Evolutionary conservation across 306 rosid species (phyloP).

Genomic region (Sophora flavescens): DNA sequence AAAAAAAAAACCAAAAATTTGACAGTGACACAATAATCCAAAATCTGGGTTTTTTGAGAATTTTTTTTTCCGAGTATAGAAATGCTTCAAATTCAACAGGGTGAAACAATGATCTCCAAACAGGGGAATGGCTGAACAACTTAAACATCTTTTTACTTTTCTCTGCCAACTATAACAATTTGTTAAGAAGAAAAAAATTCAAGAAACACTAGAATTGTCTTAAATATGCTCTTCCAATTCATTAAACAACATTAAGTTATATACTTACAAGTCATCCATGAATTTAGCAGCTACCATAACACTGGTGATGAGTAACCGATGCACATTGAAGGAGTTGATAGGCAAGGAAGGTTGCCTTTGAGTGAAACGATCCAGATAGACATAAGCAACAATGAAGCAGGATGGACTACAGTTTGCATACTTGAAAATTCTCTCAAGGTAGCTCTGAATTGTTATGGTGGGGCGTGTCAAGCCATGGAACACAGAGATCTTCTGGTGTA

Average conservation of each 20-base stretch:
- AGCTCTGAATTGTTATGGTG: constrained; percentile 76
- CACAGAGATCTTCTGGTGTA: constrained; percentile 73
- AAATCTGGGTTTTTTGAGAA: constrained; percentile 30
- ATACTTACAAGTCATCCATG: constrained; percentile 96
- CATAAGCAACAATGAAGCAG: constrained; percentile 89
- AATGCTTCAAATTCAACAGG: neutral
- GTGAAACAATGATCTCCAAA: constrained; percentile 1
- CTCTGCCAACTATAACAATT: constrained; percentile 10
- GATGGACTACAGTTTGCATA: constrained; percentile 94
- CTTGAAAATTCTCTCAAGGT: constrained; percentile 88
- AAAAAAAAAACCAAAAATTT: neutral
- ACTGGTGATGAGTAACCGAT: constrained; percentile 88
- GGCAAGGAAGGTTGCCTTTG: constrained; percentile 83
- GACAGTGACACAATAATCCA: constrained; percentile 32
- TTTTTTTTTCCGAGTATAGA: neutral
- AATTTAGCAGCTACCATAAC: constrained; percentile 94
- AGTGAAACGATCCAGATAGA: constrained; percentile 88
- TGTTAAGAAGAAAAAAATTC: constrained; percentile 3
- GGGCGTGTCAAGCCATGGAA: constrained; percentile 93
- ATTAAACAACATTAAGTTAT: neutral
- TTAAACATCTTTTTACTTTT: neutral
- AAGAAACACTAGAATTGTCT: constrained; percentile 7
- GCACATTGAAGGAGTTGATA: constrained; percentile 86
- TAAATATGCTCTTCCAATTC: constrained; percentile 22
- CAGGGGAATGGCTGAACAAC: constrained; percentile 31